Evolutionary conservation across 768 basidiomycete genomes (phyloP).

Genomic region (Coprinellus micaceus): DNA sequence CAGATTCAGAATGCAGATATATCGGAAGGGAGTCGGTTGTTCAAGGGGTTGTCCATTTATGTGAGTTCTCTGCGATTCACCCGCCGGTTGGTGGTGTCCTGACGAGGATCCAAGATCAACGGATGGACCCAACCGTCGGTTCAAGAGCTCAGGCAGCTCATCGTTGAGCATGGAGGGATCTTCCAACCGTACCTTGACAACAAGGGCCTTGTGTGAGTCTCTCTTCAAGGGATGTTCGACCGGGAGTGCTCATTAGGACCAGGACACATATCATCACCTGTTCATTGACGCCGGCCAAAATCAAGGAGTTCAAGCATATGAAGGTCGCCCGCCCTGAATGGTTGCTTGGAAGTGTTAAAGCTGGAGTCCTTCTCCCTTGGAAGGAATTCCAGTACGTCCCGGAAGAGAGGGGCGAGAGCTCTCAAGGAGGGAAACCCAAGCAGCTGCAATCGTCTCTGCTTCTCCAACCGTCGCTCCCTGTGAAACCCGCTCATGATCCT

Average conservation of each 20-base stretch:
- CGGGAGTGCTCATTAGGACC: neutral
- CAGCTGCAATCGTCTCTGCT: conserved; percentile 29
- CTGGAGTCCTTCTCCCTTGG: conserved; percentile 75
- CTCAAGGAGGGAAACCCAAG: conserved; percentile 44
- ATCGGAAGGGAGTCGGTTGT: conserved; percentile 45
- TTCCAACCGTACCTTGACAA: conserved; percentile 83
- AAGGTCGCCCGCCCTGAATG: conserved; percentile 88
- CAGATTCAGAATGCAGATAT: conserved; percentile 69
- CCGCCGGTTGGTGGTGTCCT: too few species aligned
- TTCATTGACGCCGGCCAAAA: conserved; percentile 85
- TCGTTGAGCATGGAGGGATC: conserved; percentile 77
- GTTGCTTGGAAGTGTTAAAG: conserved; percentile 77
- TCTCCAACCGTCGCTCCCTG: neutral
- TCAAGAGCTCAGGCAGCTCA: conserved; percentile 76
- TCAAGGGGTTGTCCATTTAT: conserved; percentile 75
- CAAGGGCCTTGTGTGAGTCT: conserved; percentile 66
- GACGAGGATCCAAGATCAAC: conserved; percentile 59
- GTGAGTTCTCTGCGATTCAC: conserved; percentile 43
- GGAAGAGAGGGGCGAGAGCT: conserved; percentile 41
- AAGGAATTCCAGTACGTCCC: conserved; percentile 60
- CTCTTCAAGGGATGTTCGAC: neutral
- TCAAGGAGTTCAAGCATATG: conserved; percentile 84
- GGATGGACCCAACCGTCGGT: conserved; percentile 86
- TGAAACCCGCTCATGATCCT: conserved; percentile 18
- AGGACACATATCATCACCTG: conserved; percentile 92